A percentile compares a stretch with the other conserved stretches of the same genome.
These are phyloP conservation scores for Neurospora sp. DNA, from an alignment of 495 filamentous ascomycete genomes.

Conservation along the genomic window DNA sequence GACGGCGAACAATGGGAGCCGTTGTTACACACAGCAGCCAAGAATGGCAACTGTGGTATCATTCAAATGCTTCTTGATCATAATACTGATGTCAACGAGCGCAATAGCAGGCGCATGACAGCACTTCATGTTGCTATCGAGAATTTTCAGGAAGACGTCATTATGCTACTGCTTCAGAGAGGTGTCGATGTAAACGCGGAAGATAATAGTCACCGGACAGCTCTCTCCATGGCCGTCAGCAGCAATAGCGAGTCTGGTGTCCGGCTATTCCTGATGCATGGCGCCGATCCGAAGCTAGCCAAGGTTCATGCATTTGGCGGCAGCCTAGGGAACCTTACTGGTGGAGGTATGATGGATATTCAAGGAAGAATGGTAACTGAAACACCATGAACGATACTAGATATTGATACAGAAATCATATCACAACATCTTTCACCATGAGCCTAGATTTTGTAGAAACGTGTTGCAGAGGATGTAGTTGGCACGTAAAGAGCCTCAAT, in stretches of 20 bases:
- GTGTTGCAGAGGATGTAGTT: background rate
- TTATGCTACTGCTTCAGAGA: constrained; percentile 1
- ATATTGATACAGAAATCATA: background rate
- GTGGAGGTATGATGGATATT: background rate
- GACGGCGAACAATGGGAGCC: background rate
- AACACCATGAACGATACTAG: background rate
- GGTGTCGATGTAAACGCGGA: background rate
- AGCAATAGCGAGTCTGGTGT: constrained; percentile 1
- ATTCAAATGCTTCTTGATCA: constrained; percentile 1
- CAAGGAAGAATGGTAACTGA: background rate
- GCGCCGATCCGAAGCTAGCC: background rate
- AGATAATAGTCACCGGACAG: background rate
- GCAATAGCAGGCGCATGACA: constrained; percentile 1
- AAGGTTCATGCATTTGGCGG: background rate
- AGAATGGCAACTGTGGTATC: constrained; percentile 2
- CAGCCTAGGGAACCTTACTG: background rate
- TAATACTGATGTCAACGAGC: background rate
- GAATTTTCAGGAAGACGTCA: background rate
- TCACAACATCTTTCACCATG: background rate
- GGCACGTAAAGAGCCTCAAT: background rate
- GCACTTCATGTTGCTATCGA: background rate
- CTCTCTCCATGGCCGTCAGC: constrained; percentile 2
- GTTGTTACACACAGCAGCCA: constrained; percentile 2
- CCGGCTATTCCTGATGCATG: background rate
- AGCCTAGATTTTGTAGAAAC: background rate